Conservation (phyloP, 495 filamentous ascomycete genomes). For the Gamarada debralockiae region DNA sequence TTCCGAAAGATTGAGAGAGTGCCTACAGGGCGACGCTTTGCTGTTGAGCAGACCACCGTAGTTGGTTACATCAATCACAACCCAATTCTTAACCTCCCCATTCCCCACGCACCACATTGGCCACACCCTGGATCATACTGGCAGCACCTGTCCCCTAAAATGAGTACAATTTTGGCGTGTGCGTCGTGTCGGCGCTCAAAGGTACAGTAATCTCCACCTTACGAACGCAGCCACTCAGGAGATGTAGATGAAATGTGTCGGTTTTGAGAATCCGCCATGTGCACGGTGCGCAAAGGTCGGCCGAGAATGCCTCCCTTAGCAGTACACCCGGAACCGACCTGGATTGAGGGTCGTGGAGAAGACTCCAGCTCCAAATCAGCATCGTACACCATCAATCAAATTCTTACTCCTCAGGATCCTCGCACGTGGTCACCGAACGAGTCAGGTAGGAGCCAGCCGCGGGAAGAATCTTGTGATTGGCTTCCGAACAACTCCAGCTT, state of each 20-base stretch:
- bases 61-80: too few species aligned
- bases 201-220: too few species aligned
- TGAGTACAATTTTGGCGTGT: too few species aligned
- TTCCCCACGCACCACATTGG: too few species aligned
- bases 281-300: conserved; percentile 1
- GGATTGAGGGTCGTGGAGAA: background rate
- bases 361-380: background rate
- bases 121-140: too few species aligned
- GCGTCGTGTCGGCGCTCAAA: too few species aligned
- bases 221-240: too few species aligned
- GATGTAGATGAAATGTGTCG: conserved; percentile 8
- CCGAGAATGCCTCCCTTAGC: background rate
- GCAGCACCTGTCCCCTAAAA: too few species aligned
- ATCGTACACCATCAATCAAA: background rate
- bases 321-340: background rate
- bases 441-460: background rate
- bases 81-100: too few species aligned
- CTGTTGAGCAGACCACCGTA: too few species aligned
- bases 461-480: background rate
- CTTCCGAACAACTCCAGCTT: background rate
- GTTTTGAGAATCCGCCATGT: conserved; percentile 1
- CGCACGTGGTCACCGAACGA: background rate
- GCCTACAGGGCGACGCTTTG: too few species aligned
- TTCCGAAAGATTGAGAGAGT: too few species aligned
- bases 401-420: background rate